Evolutionary conservation across 1,284 basidiomycete genomes (phyloP), one percentile per base, ranked within the genome.

Genomic region (Sporisorium exsertum): DNA sequence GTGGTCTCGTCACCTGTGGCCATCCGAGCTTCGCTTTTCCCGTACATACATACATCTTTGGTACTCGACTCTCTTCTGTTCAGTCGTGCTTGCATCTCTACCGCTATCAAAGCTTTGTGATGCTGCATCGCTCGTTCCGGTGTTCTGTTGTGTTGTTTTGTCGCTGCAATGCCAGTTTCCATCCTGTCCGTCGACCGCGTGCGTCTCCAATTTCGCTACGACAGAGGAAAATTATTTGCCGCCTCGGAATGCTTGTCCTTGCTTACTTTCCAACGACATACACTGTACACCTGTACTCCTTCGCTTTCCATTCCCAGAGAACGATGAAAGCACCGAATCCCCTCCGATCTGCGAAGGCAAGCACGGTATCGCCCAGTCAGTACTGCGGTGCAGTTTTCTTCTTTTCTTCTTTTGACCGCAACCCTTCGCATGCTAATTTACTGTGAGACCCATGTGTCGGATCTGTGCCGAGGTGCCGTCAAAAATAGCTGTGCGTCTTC

Each of bases 311-410:
- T 35, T 3, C 13, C 90, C 90, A 91, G 90, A 91, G 90, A 90
- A 90, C 89, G 89, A 87, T 89, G 90, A 91, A 91, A 91, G 89
- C 89, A 91, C 90, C 89, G 89, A 90, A 91, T 91, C 91, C 91
- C 89, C 90, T 91, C 90, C 86, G 90, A 91, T 91, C 90, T 91
- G 90, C 89, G 89, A 88, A 91, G 90, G 91, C 90, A 92, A 92
- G 88, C 89, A 88, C 88, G 89, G 90, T 91, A 89, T 90, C 89
- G 90, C 90, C 89, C 87, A 91, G 90, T 91, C 90, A 91, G 91
- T 91, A 92, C 90, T 90, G 91, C 88, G 90, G 90, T 91, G 90
- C 90, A 90, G 90, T 90, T 90, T 20, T 20, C 16, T 43, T n/a
- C n/a, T 88, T 88, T 43, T 43, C 16, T 5, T 88, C 88, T 79